Evolutionary conservation across 352 stramenopile genomes (phyloP).

Genomic region (Thalassiosira sp.): DNA sequence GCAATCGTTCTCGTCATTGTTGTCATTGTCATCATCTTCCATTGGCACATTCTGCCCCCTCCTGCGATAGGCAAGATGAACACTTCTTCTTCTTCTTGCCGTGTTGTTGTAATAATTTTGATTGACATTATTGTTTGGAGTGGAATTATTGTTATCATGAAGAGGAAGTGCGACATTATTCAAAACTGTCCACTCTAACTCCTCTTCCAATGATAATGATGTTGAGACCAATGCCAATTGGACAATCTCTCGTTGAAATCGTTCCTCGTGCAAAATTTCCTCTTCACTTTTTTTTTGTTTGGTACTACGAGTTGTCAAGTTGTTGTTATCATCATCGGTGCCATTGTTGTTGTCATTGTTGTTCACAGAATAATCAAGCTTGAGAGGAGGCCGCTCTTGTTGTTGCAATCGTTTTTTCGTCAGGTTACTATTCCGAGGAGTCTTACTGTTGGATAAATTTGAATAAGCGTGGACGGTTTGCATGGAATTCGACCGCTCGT

Average conservation of each 20-base stretch:
- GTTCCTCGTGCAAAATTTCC: slow-evolving; percentile 23
- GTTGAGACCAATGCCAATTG: slow-evolving; percentile 28
- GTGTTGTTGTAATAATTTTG: no score
- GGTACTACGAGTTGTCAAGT: neutral
- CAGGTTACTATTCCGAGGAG: slow-evolving; percentile 31
- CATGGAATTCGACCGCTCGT: neutral
- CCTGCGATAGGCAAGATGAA: slow-evolving; percentile 31
- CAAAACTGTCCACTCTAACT: slow-evolving; percentile 9
- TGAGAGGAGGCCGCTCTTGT: neutral
- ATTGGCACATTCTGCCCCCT: neutral
- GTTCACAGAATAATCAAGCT: neutral
- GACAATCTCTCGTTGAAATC: slow-evolving; percentile 55
- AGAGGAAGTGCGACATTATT: slow-evolving; percentile 9
- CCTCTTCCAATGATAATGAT: neutral
- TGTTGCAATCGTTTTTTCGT: neutral
- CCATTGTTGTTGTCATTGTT: neutral
- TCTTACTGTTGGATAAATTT: slow-evolving; percentile 13
- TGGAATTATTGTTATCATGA: neutral
- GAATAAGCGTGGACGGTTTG: neutral
- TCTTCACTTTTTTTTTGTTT: slow-evolving; percentile 5
- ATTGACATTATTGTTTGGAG: neutral
- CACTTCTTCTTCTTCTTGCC: neutral
- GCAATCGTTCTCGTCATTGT: slow-evolving; percentile 1
- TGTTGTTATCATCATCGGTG: neutral
- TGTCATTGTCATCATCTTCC: neutral